Percentiles rank a stretch among this genome's conserved stretches.
Conservation (phyloP, 1,139 yeast genomes). For the Debaryomycetaceae sp. region DNA sequence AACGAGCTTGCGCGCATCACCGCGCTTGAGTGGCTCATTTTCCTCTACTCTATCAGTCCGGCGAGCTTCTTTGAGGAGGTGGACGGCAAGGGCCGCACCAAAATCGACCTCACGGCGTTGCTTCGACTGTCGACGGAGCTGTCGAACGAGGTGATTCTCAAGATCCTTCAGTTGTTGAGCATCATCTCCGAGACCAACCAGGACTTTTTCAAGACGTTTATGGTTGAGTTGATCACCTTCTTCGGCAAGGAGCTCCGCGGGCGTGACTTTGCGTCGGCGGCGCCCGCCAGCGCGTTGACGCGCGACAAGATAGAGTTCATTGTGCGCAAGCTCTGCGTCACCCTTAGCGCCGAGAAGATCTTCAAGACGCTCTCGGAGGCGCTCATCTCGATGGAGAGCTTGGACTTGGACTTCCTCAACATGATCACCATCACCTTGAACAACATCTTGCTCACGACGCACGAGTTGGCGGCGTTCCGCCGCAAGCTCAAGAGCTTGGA, state of each 20-base stretch:
- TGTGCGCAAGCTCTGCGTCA: conserved; percentile 76
- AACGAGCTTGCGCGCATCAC: conserved; percentile 82
- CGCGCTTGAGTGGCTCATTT: conserved; percentile 85
- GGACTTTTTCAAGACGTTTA: conserved; percentile 70
- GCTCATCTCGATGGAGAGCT: conserved; percentile 49
- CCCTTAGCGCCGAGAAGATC: conserved; percentile 77
- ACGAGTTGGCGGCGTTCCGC: conserved; percentile 70
- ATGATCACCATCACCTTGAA: conserved; percentile 84
- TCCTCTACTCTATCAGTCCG: conserved; percentile 75
- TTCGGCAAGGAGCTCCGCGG: conserved; percentile 45
- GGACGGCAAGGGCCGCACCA: conserved; percentile 20
- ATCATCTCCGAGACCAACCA: conserved; percentile 81
- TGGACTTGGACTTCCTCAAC: conserved; percentile 68
- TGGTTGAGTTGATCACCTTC: conserved; percentile 63
- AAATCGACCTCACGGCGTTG: conserved; percentile 65
- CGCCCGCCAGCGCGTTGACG: conserved; percentile 26
- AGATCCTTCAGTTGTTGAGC: conserved; percentile 72
- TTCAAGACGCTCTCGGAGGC: conserved; percentile 79
- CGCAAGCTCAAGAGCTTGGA: conserved; percentile 54
- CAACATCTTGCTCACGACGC: conserved; percentile 83
- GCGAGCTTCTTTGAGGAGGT: conserved; percentile 40
- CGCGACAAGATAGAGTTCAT: conserved; percentile 78
- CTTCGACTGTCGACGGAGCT: conserved; percentile 82
- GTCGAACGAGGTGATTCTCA: conserved; percentile 77
- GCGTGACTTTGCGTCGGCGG: conserved; percentile 3